A percentile compares a stretch with the other conserved stretches of the same genome.
Conservation (phyloP, 2,329 filamentous ascomycete species). For the Escovopsis sp. region DNA sequence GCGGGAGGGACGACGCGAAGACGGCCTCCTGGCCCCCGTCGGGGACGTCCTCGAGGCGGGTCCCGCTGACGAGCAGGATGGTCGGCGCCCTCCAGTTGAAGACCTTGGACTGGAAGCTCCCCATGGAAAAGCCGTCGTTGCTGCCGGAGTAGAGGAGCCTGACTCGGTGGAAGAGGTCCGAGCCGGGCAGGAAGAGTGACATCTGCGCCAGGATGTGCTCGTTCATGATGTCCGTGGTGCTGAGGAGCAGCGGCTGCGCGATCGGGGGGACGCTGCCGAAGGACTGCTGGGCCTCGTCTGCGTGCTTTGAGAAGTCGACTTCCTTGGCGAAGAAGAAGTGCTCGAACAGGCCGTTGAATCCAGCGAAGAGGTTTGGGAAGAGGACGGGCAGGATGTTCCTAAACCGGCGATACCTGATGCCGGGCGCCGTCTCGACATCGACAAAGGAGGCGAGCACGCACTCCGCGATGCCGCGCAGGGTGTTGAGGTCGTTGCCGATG, state of each 20-base stretch:
- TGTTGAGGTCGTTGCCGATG: constrained; percentile 37
- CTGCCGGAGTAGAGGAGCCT: constrained; percentile 56
- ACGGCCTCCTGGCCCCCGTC: constrained; percentile 35
- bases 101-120: constrained; percentile 58
- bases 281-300: constrained; percentile 9
- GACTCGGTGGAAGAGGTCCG: constrained; percentile 48
- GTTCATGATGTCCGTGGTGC: constrained; percentile 46
- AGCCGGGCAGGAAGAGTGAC: constrained; percentile 56
- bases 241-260: constrained; percentile 34
- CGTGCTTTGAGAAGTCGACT: constrained; percentile 47
- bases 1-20: constrained; percentile 48
- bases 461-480: constrained; percentile 47
- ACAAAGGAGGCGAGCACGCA: constrained; percentile 52
- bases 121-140: constrained; percentile 61
- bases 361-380: constrained; percentile 52
- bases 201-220: constrained; percentile 52
- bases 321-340: constrained; percentile 63
- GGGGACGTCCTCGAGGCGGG: constrained; percentile 36
- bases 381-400: constrained; percentile 42
- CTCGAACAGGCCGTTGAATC: constrained; percentile 55
- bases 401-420: constrained; percentile 48
- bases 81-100: constrained; percentile 68
- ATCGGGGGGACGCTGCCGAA: constrained; percentile 9
- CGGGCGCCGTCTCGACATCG: constrained; percentile 47
- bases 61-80: constrained; percentile 54